Evolutionary conservation across 2,329 filamentous ascomycete species (phyloP), one percentile per base, ranked within the genome.

Genomic region (Diaporthe eres): DNA sequence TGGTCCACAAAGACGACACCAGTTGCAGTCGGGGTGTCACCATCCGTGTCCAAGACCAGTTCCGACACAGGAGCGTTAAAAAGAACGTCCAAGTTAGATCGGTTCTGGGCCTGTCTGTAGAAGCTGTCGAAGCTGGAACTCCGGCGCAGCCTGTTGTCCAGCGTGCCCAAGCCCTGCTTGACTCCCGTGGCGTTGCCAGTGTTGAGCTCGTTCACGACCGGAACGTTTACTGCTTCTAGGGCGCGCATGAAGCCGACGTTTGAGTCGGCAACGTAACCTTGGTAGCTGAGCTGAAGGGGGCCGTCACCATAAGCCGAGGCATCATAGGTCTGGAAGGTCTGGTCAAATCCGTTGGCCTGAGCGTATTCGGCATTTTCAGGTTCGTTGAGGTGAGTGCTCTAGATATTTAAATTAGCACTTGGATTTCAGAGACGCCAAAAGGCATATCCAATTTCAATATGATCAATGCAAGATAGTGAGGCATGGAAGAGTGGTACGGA

Each of bases 121-220:
- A 79, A 81, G 39, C 75, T 67, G 63, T 81, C 80, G 71, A 79
- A 81, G 75, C 77, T 78, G 25, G 80, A 81, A 72, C 80, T 81
- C 25, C 80, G 78, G 22, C 77, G 72, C 34, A 80, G 74, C 9
- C 76, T 74, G n/a, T 72, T 72, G 25, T 80, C 79, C 12, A 81
- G 71, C 8, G 80, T 79, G 4, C 79, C 80, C 17, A 79, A 77
- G 4, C 80, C 80, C 74, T 81, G 80, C 77, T 81, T 81, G 22
- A 81, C 77, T n/a, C 80, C 80, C 1, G 79, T 78, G 71, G 79
- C 79, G 34, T 80, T 81, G 15, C 80, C 80, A 28, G 70, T 78
- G 77, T 81, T 81, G 34, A 79, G 72, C 44, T 81, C 80, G 34
- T 79, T 25, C 51, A 81, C 78, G 39, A 81, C 34, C 1, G 57